These are phyloP conservation scores for Rossbeevera mucosa DNA, from an alignment of 768 basidiomycete genomes.

Conservation along the genomic window DNA sequence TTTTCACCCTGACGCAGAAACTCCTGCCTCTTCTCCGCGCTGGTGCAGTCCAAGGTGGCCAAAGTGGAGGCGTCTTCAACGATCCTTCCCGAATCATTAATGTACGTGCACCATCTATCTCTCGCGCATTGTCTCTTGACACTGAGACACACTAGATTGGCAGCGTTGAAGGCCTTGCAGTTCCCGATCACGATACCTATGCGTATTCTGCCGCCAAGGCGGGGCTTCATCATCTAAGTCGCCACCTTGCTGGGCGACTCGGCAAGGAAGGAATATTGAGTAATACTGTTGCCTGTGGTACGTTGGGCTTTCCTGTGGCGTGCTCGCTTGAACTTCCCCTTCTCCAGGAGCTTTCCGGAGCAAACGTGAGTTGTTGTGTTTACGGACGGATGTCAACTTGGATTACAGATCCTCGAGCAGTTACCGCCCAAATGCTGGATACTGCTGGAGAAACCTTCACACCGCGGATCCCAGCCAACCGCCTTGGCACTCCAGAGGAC, in stretches of 20 bases:
- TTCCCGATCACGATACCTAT: conserved; percentile 57
- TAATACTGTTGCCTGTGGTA: conserved; percentile 61
- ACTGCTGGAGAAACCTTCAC: conserved; percentile 41
- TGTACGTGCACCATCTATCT: conserved; percentile 29
- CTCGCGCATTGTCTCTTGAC: background rate
- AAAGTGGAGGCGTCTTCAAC: conserved; percentile 31
- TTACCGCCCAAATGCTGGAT: conserved; percentile 53
- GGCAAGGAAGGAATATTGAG: conserved; percentile 55
- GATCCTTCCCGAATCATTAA: conserved; percentile 61
- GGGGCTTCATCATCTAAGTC: conserved; percentile 53
- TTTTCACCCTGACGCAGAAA: conserved; percentile 61
- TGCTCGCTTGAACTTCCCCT: background rate
- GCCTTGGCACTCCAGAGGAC: conserved; percentile 62
- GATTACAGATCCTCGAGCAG: conserved; percentile 24
- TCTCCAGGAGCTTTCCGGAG: conserved; percentile 37
- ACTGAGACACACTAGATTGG: conserved; percentile 41
- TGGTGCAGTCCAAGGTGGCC: conserved; percentile 39
- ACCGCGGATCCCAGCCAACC: conserved; percentile 41
- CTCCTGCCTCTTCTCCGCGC: conserved; percentile 52
- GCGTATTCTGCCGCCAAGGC: conserved; percentile 66
- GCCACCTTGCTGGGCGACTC: conserved; percentile 52
- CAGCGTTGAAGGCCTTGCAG: conserved; percentile 52
- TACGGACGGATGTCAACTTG: background rate
- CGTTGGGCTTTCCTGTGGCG: conserved; percentile 6
- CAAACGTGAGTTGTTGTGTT: conserved; percentile 32